These are phyloP conservation scores for Leptographium lundbergii DNA, from an alignment of 2,329 filamentous ascomycete genomes.

Conservation along the genomic window DNA sequence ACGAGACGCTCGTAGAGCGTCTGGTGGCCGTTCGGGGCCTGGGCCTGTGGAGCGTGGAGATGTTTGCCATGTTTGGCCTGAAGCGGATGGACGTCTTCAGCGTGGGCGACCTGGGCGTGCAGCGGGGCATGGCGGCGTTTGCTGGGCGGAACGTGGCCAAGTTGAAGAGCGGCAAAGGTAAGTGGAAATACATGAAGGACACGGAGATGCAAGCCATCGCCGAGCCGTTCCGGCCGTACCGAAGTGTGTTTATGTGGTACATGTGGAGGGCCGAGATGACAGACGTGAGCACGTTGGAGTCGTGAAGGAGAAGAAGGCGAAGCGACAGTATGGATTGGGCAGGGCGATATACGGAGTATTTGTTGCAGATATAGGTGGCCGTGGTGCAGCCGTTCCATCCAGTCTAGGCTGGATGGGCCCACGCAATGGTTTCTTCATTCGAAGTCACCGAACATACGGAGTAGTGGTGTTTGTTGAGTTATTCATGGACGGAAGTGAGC, in stretches of 20 bases:
- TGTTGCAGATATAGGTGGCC: not conserved
- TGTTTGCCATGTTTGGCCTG: slow-evolving; percentile 94
- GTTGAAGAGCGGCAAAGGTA: slow-evolving; percentile 70
- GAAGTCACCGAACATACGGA: no score
- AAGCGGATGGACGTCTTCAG: slow-evolving; percentile 93
- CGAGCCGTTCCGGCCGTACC: slow-evolving; percentile 72
- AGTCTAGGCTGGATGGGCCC: not conserved
- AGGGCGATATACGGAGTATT: not conserved
- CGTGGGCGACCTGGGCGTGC: slow-evolving; percentile 83
- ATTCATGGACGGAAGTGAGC: no score
- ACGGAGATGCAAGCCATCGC: slow-evolving; percentile 79
- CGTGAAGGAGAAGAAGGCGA: not conserved
- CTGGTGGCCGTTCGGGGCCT: slow-evolving; percentile 78
- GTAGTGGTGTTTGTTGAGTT: no score
- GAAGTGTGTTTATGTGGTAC: slow-evolving; percentile 95
- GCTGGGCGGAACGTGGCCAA: slow-evolving; percentile 72
- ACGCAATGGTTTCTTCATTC: no score
- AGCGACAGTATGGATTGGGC: not conserved
- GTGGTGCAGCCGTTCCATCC: not conserved
- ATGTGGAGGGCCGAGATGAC: slow-evolving; percentile 86
- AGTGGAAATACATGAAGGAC: slow-evolving; percentile 98
- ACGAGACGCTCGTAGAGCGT: slow-evolving; percentile 74
- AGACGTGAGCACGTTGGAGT: slow-evolving; percentile 47
- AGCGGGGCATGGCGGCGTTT: slow-evolving; percentile 86
- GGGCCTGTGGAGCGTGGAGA: slow-evolving; percentile 86